Base-by-base conservation (phyloP, 345 rosid species). In the Gossypium anomalum region DNA sequence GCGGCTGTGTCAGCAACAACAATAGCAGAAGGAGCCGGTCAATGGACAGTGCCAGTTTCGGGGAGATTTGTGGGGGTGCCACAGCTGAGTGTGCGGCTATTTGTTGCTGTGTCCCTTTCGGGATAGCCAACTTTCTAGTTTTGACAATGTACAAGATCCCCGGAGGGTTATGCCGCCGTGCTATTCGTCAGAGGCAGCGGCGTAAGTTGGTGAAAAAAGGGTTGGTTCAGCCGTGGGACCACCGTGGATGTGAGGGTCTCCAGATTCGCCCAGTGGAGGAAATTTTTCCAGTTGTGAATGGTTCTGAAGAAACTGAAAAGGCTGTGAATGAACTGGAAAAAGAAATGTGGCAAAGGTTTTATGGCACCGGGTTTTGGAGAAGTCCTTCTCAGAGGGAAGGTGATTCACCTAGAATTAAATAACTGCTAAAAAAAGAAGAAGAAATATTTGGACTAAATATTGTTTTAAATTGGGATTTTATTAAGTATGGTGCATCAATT, bases 21-120 rank as follows among this genome's bases (percentile, higher is more conserved):
- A 34, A 34, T 34, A 5, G 41, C 7, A 59, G 17, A 59, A 59
- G 64, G 64, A 59, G 64, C 67, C 3, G 25, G 14, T 0, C 74
- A 78, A 14, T 12, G 2, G 55, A 27, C 16, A 63, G 83, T 38
- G 81, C 84, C 51, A 61, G 70, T 8, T 81, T 81, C 51, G 86
- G 76, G n/a, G 79, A 81, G 80, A 70, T 73, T 53, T 38, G 94
- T 83, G 75, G 97, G 0, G 93, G 88, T 0, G 81, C 92, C 1
- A 79, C 94, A 38, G 97, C 94, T 10, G 91, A 86, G 80, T 92
- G 97, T 76, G 88, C 90, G 67, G 97, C 90, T 65, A 85, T 92
- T 0, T 87, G 89, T 55, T 92, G 97, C 49, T 92, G 97, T 60
- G 88, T 88, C 61, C 94, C 94, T 0, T 87, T 86, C 55, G 86